Conservation (phyloP, 805 yeast species). For the Teunomyces gatunensis region DNA sequence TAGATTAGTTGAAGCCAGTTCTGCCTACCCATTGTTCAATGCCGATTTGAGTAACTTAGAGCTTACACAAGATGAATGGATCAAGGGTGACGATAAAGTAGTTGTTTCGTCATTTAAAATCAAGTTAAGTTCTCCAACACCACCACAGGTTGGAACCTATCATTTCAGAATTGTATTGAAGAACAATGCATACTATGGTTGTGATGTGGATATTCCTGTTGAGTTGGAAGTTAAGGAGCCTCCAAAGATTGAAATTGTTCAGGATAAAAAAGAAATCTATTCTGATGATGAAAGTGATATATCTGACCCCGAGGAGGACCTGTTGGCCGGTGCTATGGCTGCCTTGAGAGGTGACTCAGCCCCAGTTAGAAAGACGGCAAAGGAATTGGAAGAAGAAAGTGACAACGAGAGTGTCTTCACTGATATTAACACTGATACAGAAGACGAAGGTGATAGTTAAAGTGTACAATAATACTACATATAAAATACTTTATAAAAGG, state of each 20-base stretch:
- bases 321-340: conserved; percentile 73
- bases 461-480: background rate
- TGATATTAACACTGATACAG: conserved; percentile 46
- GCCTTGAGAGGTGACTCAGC: conserved; percentile 58
- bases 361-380: conserved; percentile 13
- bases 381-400: conserved; percentile 34
- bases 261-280: conserved; percentile 23
- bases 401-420: conserved; percentile 41
- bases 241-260: conserved; percentile 28
- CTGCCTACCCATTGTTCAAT: conserved; percentile 52
- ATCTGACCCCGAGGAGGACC: conserved; percentile 72
- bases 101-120: conserved; percentile 72
- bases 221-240: conserved; percentile 63
- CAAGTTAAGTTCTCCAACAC: conserved; percentile 72
- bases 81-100: conserved; percentile 38
- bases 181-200: conserved; percentile 77
- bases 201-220: conserved; percentile 72
- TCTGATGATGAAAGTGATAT: conserved; percentile 52
- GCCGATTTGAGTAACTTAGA: conserved; percentile 55
- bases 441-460: conserved; percentile 30
- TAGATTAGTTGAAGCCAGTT: conserved; percentile 62
- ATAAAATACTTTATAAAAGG: background rate
- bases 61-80: conserved; percentile 52
- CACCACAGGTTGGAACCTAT: conserved; percentile 62
- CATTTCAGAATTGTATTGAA: conserved; percentile 70